These are phyloP conservation scores for Hyphopichia buzzinii DNA, from an alignment of 1,139 yeast genomes.

Conservation along the genomic window DNA sequence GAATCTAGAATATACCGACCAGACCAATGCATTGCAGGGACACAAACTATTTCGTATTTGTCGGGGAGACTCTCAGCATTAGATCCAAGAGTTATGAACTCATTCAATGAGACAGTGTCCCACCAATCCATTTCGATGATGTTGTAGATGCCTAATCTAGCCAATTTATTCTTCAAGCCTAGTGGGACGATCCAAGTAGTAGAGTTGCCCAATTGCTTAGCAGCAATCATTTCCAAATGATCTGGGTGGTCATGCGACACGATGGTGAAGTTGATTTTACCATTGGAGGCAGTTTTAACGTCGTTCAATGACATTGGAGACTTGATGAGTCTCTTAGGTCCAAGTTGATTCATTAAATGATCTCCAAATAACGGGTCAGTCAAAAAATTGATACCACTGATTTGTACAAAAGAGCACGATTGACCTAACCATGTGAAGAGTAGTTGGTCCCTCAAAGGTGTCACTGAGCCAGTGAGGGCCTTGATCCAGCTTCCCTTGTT, in stretches of 20 bases:
- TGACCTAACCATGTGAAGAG: constrained; percentile 92
- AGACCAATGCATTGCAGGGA: constrained; percentile 98
- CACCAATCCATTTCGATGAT: constrained; percentile 89
- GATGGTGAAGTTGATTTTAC: constrained; percentile 62
- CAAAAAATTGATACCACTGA: constrained; percentile 68
- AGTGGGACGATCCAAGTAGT: constrained; percentile 83
- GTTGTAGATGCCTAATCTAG: constrained; percentile 52
- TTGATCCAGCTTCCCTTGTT: constrained; percentile 6
- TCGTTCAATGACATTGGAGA: constrained; percentile 66
- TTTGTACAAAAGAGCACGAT: constrained; percentile 74
- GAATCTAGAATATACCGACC: constrained; percentile 79
- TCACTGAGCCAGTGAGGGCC: constrained; percentile 9
- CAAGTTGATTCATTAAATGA: constrained; percentile 63
- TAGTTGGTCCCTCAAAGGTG: constrained; percentile 44
- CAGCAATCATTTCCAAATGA: constrained; percentile 70
- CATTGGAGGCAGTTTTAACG: constrained; percentile 50
- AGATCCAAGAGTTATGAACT: constrained; percentile 17
- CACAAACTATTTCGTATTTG: constrained; percentile 75
- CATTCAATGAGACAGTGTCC: constrained; percentile 57
- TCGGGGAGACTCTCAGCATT: constrained; percentile 28
- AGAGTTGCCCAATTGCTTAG: constrained; percentile 55
- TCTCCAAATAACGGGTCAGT: constrained; percentile 85
- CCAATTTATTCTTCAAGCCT: constrained; percentile 66
- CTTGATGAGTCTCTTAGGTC: constrained; percentile 78
- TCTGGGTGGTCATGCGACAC: constrained; percentile 97